These are phyloP conservation scores for Fistulinella cinereoalba DNA, from an alignment of 1,284 basidiomycete species.

Conservation along the genomic window DNA sequence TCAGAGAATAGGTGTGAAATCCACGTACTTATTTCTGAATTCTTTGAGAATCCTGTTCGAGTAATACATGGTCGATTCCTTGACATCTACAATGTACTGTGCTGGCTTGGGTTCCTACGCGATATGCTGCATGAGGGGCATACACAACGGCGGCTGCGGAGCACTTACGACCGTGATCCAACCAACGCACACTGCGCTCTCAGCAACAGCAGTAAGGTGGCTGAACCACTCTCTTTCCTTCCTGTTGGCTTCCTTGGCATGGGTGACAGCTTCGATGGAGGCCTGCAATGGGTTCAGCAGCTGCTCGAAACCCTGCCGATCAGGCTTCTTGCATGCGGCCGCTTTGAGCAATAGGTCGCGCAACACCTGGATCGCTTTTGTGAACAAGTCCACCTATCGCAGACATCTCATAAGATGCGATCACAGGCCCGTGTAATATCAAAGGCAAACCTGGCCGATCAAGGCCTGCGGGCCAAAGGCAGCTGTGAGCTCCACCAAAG, in stretches of 20 bases:
- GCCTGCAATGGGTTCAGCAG: slow-evolving; percentile 74
- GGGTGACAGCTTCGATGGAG: slow-evolving; percentile 73
- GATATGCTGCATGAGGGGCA: slow-evolving; percentile 5
- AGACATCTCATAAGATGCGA: slow-evolving; percentile 5
- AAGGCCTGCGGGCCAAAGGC: slow-evolving; percentile 70
- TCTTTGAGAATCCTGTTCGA: slow-evolving; percentile 91
- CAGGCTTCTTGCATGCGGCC: slow-evolving; percentile 78
- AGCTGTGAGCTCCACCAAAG: slow-evolving; percentile 74
- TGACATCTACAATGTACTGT: slow-evolving; percentile 80
- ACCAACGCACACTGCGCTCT: slow-evolving; percentile 83
- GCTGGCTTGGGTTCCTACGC: slow-evolving; percentile 78
- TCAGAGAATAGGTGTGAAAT: neutral
- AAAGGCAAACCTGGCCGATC: slow-evolving; percentile 69
- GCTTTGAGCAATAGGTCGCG: slow-evolving; percentile 68
- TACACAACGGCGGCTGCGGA: neutral
- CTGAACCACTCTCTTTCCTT: slow-evolving; percentile 82
- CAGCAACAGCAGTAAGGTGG: slow-evolving; percentile 79
- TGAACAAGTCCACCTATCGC: slow-evolving; percentile 64
- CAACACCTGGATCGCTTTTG: slow-evolving; percentile 68
- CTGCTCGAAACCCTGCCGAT: slow-evolving; percentile 54
- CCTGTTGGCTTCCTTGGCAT: slow-evolving; percentile 80
- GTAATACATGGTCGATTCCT: slow-evolving; percentile 89
- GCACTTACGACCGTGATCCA: slow-evolving; percentile 83
- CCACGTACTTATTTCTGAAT: slow-evolving; percentile 82
- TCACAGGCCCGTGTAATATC: neutral